Conservation (phyloP, 805 yeast species). For the Saccharomycopsis malanga region DNA sequence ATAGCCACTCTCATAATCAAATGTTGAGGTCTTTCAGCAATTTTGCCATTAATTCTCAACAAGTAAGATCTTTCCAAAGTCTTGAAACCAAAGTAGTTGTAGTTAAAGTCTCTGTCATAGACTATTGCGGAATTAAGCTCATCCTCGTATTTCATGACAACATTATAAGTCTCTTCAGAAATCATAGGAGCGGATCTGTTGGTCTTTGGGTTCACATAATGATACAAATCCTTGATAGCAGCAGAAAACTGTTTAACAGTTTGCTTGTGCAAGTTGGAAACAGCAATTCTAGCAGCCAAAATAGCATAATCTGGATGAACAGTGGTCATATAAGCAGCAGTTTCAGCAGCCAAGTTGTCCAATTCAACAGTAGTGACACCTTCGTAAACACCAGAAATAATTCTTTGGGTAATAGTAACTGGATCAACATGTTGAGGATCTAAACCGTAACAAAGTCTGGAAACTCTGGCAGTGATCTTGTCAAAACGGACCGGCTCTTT, state of each 20-base stretch:
- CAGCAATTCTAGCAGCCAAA: constrained; percentile 92
- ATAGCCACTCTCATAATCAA: constrained; percentile 85
- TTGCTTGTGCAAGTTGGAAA: constrained; percentile 90
- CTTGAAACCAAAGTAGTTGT: constrained; percentile 84
- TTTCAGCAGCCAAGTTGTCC: constrained; percentile 84
- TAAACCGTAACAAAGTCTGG: constrained; percentile 89
- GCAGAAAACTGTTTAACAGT: constrained; percentile 81
- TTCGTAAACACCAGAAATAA: constrained; percentile 92
- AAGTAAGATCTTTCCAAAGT: constrained; percentile 87
- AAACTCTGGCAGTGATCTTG: constrained; percentile 91
- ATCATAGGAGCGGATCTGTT: constrained; percentile 62
- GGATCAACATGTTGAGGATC: constrained; percentile 91
- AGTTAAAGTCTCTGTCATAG: constrained; percentile 67
- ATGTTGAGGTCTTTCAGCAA: constrained; percentile 91
- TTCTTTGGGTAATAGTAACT: constrained; percentile 91
- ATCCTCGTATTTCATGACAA: constrained; percentile 57
- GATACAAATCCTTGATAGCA: constrained; percentile 65
- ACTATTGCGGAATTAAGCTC: constrained; percentile 67
- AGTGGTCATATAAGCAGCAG: constrained; percentile 96
- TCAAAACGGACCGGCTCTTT: constrained; percentile 93
- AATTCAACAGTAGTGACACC: constrained; percentile 93
- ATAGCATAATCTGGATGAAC: constrained; percentile 96
- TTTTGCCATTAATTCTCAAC: constrained; percentile 51
- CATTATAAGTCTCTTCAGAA: constrained; percentile 54
- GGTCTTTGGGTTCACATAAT: constrained; percentile 76